Base-by-base conservation (phyloP, 306 rosid species). In the Vigna trinervia region DNA sequence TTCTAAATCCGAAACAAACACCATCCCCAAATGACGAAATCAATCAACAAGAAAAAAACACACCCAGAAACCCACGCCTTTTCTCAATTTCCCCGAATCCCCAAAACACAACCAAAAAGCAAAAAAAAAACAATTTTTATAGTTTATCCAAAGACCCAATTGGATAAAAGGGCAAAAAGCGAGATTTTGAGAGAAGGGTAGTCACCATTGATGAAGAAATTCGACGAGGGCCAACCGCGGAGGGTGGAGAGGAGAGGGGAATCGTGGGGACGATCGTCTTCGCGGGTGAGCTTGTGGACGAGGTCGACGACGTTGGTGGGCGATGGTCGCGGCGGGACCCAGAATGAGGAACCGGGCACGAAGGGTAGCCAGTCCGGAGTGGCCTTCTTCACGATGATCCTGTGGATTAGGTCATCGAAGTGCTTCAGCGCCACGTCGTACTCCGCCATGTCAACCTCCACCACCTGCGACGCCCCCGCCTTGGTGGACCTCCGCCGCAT, bases 301-400 rank as follows among this genome's bases (percentile, higher is more conserved):
- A 93, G 78, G 57, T 88, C 84, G 13, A 77, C 71, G 13, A 89
- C 85, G 52, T 84, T 86, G 6, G 84, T 15, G 0, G 82, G 80
- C 5, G 68, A 9, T 0, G 82, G 86, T 0, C 90, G 85, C 0
- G 98, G 98, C 6, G 98, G 97, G 79, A 93, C 98, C 98, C 98
- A 93, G 83, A 93, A 93, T 0, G 98, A 93, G 28, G 93, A 89
- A 0, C 98, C 96, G 1, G 98, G 98, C 0, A 87, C 87, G 50
- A 93, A 93, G 34, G 98, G 98, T 0, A 93, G 81, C 98, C 98
- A 93, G 70, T 93, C 90, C 0, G 96, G 98, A 0, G 97, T 91
- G 7, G 91, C 78, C 59, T 75, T 90, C 80, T 80, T 84, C 12
- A 93, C 91, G 0, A 93, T 68, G 70, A 91, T 71, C 17, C 83